A percentile compares a stretch with the other conserved stretches of the same genome.
These are phyloP conservation scores for Cylindrodendrum hubeiense DNA, from an alignment of 2,329 filamentous ascomycete species.

Conservation along the genomic window DNA sequence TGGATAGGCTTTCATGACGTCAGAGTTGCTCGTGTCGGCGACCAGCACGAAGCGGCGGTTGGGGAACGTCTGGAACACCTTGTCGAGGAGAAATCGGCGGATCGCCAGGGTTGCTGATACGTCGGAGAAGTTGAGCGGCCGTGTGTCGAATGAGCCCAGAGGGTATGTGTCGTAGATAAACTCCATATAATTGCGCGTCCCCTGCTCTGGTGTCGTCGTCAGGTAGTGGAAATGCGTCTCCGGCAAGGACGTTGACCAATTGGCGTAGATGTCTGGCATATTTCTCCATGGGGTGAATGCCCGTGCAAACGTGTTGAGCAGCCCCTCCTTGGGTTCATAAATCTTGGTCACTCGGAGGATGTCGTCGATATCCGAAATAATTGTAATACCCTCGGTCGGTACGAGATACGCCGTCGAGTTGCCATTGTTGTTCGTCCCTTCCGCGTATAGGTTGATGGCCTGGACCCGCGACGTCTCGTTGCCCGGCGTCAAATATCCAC, in stretches of 20 bases:
- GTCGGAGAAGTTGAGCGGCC: constrained; percentile 85
- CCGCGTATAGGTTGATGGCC: constrained; percentile 75
- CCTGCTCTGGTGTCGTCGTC: constrained; percentile 83
- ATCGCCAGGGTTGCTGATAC: constrained; percentile 78
- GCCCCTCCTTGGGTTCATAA: constrained; percentile 79
- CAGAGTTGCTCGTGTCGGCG: constrained; percentile 81
- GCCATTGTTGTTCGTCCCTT: constrained; percentile 71
- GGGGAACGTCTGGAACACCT: constrained; percentile 81
- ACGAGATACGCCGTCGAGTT: constrained; percentile 84
- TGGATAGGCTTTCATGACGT: constrained; percentile 77
- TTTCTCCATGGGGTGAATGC: constrained; percentile 80
- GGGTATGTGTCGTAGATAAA: constrained; percentile 85
- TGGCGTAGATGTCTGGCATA: constrained; percentile 83
- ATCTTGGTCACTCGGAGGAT: constrained; percentile 86
- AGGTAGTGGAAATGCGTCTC: constrained; percentile 85
- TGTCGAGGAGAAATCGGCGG: constrained; percentile 76
- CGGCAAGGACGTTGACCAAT: constrained; percentile 76
- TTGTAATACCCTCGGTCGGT: constrained; percentile 75
- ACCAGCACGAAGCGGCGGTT: constrained; percentile 80
- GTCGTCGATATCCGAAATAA: constrained; percentile 84
- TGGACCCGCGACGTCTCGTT: constrained; percentile 76
- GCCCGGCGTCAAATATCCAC: constrained; percentile 67
- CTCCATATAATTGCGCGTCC: constrained; percentile 83
- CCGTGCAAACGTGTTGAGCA: constrained; percentile 81
- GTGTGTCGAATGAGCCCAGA: constrained; percentile 81